Base-by-base conservation (phyloP, 2,329 filamentous ascomycete genomes). In the Penicillium corylophilum region DNA sequence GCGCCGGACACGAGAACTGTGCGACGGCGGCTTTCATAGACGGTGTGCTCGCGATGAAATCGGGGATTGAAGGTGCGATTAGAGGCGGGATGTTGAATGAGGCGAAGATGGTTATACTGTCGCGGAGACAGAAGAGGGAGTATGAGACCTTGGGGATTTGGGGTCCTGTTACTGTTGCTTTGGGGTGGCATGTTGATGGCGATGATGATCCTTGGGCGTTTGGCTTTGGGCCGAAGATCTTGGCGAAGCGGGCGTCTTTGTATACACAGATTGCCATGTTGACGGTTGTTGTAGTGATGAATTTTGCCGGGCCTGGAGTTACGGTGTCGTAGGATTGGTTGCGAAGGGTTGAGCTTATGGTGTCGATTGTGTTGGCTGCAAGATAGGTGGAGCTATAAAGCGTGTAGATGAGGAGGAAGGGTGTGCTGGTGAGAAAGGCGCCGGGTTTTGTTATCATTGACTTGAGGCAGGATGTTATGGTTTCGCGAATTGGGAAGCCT, bases 321-420 rank as follows among this genome's bases (percentile, higher is more conserved):
- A 90, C 85, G 60, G 64, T 64, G 9, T 63, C 75, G 6, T 88
- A 82, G 29, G 84, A 76, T 15, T 76, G 72, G 64, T 82, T 74
- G 44, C 76, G 71, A 13, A 84, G 61, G 1, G 88, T 90, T 5
- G 89, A 87, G 40, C 84, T 66, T n/a, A 83, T 71, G 0, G 93
- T 96, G 75, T 97, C 93, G 68, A 96, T 84, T 12, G 82, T 75
- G 76, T 96, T 96, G 57, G 93, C 92, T 1, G 89, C 90, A 12
- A 94, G 76, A 76, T 96, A 96, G 53, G 93, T 97, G 60, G 89
- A 87, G 55, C 86, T 89, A 78, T 96, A 97, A 39, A 95, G 78
- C 47, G 76, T 75, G 52, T 78, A 77, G 50, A 79, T 77, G 20
- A 79, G 70, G 52, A 77, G 62, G 60, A 78, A 78, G 2, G 77